Evolutionary conservation across 1,284 basidiomycete species (phyloP).

Genomic region (Inonotus obliquus): DNA sequence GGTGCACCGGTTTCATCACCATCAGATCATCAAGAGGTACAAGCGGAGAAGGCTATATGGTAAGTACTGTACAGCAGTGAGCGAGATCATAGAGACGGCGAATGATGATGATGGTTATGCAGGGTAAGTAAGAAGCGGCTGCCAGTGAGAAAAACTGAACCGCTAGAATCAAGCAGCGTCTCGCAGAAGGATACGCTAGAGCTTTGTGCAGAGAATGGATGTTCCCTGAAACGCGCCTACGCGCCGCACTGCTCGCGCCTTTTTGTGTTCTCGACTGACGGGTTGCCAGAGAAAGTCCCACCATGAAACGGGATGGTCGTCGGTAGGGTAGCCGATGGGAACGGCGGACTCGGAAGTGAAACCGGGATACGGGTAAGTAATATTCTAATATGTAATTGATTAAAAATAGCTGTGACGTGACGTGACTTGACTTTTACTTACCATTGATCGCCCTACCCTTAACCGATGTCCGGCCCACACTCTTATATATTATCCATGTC

Average conservation of each 20-base stretch:
- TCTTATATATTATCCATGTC: neutral
- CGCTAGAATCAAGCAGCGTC: neutral
- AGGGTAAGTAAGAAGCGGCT: neutral
- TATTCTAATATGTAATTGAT: neutral
- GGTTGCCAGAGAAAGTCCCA: neutral
- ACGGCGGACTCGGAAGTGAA: neutral
- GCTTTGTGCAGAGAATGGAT: neutral
- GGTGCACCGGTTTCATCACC: constrained; percentile 1
- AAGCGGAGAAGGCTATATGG: neutral
- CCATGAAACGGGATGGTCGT: neutral
- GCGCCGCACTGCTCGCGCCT: neutral
- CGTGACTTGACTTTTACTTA: neutral
- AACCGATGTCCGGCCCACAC: neutral
- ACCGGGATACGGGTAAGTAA: neutral
- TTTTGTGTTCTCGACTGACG: neutral
- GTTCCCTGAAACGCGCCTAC: neutral
- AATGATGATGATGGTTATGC: neutral
- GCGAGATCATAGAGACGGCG: neutral
- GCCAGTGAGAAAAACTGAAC: neutral
- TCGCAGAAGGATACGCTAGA: neutral
- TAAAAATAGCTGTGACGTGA: constrained; percentile 1
- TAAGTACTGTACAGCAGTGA: too few relatives aligned
- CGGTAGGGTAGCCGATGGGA: neutral
- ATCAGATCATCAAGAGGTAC: constrained; percentile 3
- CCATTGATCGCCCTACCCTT: neutral